A percentile compares a stretch with the other conserved stretches of the same genome.
phyloP scores from a whole-genome alignment of 495 filamentous ascomycete genomes.

The Neurospora intermedia region DNA sequence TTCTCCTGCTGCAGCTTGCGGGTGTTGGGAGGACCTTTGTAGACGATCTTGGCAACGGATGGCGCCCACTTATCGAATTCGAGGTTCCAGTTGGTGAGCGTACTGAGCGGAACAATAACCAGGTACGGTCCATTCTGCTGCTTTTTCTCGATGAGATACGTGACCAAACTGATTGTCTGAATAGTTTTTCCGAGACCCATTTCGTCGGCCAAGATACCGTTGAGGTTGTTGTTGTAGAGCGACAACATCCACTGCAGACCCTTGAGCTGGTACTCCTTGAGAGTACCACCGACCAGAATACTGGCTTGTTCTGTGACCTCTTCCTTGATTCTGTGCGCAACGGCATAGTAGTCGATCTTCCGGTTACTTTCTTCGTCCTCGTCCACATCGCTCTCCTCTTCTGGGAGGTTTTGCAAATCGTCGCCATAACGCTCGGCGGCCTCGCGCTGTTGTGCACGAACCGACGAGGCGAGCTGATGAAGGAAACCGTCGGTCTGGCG shows the following conservation, averaged over 20 bases:
- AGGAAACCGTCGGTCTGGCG: constrained; percentile 96
- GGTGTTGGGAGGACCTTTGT: constrained; percentile 85
- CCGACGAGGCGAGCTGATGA: constrained; percentile 85
- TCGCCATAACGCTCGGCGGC: constrained; percentile 69
- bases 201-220: constrained; percentile 96
- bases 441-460: constrained; percentile 81
- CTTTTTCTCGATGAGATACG: constrained; percentile 93
- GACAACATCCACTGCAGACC: constrained; percentile 99
- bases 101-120: constrained; percentile 93
- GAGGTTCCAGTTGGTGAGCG: constrained; percentile 94
- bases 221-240: constrained; percentile 98
- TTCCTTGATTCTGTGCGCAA: constrained; percentile 92
- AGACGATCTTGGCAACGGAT: constrained; percentile 72
- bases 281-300: constrained; percentile 78
- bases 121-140: constrained; percentile 86
- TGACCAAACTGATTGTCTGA: constrained; percentile 95
- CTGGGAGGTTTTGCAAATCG: constrained; percentile 40
- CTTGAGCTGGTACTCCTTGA: constrained; percentile 98
- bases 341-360: constrained; percentile 96
- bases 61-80: constrained; percentile 99
- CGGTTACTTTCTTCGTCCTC: constrained; percentile 60
- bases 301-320: constrained; percentile 69
- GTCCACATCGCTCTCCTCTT: constrained; percentile 53
- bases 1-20: constrained; percentile 88
- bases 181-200: constrained; percentile 99